Evolutionary conservation across 148 eudicot species (phyloP), one percentile per base, ranked within the genome.

Genomic region (Silene conica): DNA sequence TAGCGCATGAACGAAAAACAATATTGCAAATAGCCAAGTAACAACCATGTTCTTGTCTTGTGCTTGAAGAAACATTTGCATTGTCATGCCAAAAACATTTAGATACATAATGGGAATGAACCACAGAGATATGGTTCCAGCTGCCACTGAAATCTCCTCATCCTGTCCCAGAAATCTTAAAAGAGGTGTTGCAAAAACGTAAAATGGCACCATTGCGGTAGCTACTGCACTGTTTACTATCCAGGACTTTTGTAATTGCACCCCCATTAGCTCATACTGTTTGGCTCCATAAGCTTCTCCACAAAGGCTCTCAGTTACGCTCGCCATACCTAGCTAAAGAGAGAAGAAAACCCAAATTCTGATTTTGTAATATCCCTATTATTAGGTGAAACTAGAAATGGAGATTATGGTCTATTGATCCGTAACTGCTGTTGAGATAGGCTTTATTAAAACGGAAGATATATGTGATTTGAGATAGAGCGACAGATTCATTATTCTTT

Each of bases 281-380:
- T 83, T 76, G 13, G 90, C 96, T 65, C 96, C 96, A 62, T 72
- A 90, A 14, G 96, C 90, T 87, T 90, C 92, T 48, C 92, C 92
- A 70, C 96, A 90, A 11, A 87, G 87, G 31, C 90, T 82, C 74
- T 88, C 92, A 0, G 90, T 85, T 63, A 89, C 92, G 61, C 89
- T 89, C 28, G 90, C 84, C 93, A 89, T 89, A 61, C 96, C 94
- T 61, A 89, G 70, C 93, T 89, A 80, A 63, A 70, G 28, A 48
- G 34, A 59, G 0, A 70, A 16, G 58, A 50, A 50, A 25, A 12
- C 50, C 0, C 56, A 45, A 28, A 45, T 20, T 46, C 71, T 21
- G 14, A 34, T 67, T 19, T 67, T n/a, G 13, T 6, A 21, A 45
- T 21, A 21, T 43, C 60, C 14, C 13, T 48, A 9, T 1, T 13